Evolutionary conservation across 371 early-diverging fungal genomes (phyloP).

Genomic region (Choanephora cucurbitarum): DNA sequence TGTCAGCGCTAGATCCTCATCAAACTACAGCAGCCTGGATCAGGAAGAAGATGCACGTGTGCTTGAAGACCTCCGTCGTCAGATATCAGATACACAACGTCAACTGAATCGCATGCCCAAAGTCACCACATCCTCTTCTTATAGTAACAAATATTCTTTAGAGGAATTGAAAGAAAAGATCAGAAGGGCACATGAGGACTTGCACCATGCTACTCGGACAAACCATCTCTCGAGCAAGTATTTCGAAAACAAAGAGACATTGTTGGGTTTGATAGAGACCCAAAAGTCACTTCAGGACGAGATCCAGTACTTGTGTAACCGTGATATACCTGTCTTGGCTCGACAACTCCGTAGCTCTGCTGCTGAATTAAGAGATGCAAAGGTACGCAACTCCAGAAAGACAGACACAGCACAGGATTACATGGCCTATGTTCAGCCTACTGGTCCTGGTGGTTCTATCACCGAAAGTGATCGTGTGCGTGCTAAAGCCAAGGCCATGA

Average conservation of each 20-base stretch:
- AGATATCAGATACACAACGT: conserved; percentile 54
- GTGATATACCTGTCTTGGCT: conserved; percentile 56
- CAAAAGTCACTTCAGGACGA: conserved; percentile 49
- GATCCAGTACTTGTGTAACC: conserved; percentile 46
- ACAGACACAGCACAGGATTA: conserved; percentile 47
- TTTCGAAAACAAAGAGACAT: conserved; percentile 31
- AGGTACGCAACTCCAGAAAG: conserved; percentile 45
- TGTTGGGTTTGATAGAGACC: conserved; percentile 38
- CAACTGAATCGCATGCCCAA: conserved; percentile 23
- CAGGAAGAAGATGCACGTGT: conserved; percentile 23
- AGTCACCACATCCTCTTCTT: conserved; percentile 3
- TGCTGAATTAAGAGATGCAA: conserved; percentile 57
- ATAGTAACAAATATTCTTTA: conserved; percentile 29
- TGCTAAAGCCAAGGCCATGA: conserved; percentile 67
- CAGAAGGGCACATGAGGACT: conserved; percentile 39
- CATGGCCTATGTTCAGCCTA: conserved; percentile 48
- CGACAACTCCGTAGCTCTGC: conserved; percentile 55
- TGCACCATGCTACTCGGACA: conserved; percentile 21
- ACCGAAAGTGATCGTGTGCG: conserved; percentile 65
- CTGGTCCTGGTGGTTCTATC: conserved; percentile 61
- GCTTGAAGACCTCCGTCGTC: conserved; percentile 43
- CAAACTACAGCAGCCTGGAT: conserved; percentile 14
- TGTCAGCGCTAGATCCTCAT: conserved; percentile 9
- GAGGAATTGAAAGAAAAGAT: conserved; percentile 54
- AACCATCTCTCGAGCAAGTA: conserved; percentile 32